Percentiles rank a stretch among this genome's conserved stretches.
Conservation (phyloP, 2,329 filamentous ascomycete species). For the Trichoderma harzianum region DNA sequence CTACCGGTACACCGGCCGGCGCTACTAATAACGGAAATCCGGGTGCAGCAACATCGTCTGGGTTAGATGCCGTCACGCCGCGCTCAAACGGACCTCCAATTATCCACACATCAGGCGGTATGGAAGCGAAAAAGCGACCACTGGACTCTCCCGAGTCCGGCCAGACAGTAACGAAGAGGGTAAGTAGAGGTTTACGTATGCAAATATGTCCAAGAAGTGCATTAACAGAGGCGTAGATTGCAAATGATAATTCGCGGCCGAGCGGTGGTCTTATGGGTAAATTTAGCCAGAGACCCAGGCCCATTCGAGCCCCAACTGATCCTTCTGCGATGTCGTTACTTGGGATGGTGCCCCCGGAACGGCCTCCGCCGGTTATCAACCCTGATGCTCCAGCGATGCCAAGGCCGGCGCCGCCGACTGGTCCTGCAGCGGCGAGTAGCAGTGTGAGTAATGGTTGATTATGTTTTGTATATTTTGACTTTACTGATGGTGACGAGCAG, state of each 20-base stretch:
- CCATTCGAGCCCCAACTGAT: slow-evolving; percentile 38
- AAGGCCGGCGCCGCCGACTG: slow-evolving; percentile 22
- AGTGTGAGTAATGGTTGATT: slow-evolving; percentile 19
- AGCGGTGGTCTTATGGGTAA: slow-evolving; percentile 36
- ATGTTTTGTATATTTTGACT: neutral
- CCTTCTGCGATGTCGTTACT: slow-evolving; percentile 53
- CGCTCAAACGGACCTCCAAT: slow-evolving; percentile 35
- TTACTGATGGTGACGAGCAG: neutral
- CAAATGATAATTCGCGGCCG: slow-evolving; percentile 30
- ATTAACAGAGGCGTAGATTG: slow-evolving; percentile 32
- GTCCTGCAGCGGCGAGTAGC: slow-evolving; percentile 15
- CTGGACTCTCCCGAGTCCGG: slow-evolving; percentile 36
- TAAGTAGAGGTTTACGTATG: slow-evolving; percentile 30
- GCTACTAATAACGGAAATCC: slow-evolving; percentile 13
- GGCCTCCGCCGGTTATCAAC: slow-evolving; percentile 34
- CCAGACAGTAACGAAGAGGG: slow-evolving; percentile 39
- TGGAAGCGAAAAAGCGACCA: slow-evolving; percentile 42
- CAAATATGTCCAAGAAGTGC: neutral
- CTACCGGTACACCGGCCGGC: neutral
- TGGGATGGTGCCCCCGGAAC: slow-evolving; percentile 45
- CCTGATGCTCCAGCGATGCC: slow-evolving; percentile 14
- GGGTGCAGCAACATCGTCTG: neutral
- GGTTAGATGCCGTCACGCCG: slow-evolving; percentile 18
- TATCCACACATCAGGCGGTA: slow-evolving; percentile 34
- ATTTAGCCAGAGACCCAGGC: slow-evolving; percentile 33